Base-by-base conservation (phyloP, 1,139 yeast species). In the Candida buenavistaensis region DNA sequence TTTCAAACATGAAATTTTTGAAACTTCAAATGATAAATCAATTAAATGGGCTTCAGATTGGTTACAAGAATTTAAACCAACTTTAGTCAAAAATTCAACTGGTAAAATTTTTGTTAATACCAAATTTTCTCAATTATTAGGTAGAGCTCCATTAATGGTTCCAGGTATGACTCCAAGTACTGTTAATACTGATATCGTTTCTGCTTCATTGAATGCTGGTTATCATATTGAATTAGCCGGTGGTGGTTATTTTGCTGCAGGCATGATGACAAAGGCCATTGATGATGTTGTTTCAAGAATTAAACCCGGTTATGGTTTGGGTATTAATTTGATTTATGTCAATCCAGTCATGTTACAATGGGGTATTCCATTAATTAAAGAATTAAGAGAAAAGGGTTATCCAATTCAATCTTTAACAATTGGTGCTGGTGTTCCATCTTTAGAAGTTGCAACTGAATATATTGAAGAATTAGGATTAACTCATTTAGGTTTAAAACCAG, bases 131-230 rank as follows among this genome's bases (percentile, higher is more conserved):
- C 78, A 92, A 61, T 75, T 92, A 54, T 70, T 92, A 45, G 96
- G 97, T 44, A 86, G 90, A 67, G 92, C 98, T 43, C 99, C 98
- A 44, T 71, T 92, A 49, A 84, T 94, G 84, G 94, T 92, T 50
- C 96, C 98, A 32, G 99, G 98, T 71, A 92, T 92, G 99, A 92
- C 98, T 26, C 99, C 99, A 55, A 81, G 95, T 32, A 92, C 98
- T 17, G 96, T 90, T 38, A 83, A 88, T 50, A 92, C 98, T 32
- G 92, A 87, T 44, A 89, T 92, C 56, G 92, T 92, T 38, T 82
- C 95, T 45, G 95, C 96, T 26, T 82, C 97, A 23, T 76, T 89
- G 56, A 90, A 90, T 57, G 89, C 97, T 37, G 99, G 99, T 43
- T 92, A 90, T 70, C 96, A 89, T 57, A 88, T 92, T 57, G 99